Percentiles rank a stretch among this genome's conserved stretches.
Evolutionary conservation across 2,329 filamentous ascomycete species (phyloP).

Genomic region (Periglandula ipomoeae): DNA sequence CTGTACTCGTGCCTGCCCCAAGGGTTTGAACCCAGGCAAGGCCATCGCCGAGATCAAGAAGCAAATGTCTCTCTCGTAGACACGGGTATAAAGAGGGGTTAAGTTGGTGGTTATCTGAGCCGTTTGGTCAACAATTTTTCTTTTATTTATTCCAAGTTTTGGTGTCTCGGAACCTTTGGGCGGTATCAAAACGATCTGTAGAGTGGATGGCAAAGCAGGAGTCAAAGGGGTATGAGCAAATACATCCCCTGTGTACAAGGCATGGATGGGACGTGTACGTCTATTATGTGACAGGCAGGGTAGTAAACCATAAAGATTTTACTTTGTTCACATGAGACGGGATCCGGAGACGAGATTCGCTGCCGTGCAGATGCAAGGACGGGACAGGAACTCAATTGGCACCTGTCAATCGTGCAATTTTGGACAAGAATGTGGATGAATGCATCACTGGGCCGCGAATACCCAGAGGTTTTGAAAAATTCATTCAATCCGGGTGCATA

Average conservation of each 20-base stretch:
- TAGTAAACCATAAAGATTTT: constrained; percentile 3
- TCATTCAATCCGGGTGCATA: too few relatives aligned
- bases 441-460: too few relatives aligned
- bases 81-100: not conserved
- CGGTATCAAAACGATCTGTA: not conserved
- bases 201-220: not conserved
- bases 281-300: constrained; percentile 5
- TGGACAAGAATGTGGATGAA: too few relatives aligned
- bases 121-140: not conserved
- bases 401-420: too few relatives aligned
- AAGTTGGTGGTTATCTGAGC: not conserved
- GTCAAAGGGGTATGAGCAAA: constrained; percentile 3
- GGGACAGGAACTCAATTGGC: too few relatives aligned
- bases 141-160: not conserved
- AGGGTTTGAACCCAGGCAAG: constrained; percentile 91
- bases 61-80: constrained; percentile 58
- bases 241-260: constrained; percentile 6
- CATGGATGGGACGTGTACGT: constrained; percentile 10
- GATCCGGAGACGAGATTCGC: too few relatives aligned
- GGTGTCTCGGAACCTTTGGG: constrained; percentile 3
- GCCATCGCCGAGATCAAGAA: constrained; percentile 99
- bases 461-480: too few relatives aligned
- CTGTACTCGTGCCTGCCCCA: constrained; percentile 95
- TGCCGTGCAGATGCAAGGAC: not conserved
- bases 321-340: constrained; percentile 2